A percentile compares a stretch with the other conserved stretches of the same genome.
Conservation (phyloP, 495 filamentous ascomycete species). For the Penicillium nucicola region DNA sequence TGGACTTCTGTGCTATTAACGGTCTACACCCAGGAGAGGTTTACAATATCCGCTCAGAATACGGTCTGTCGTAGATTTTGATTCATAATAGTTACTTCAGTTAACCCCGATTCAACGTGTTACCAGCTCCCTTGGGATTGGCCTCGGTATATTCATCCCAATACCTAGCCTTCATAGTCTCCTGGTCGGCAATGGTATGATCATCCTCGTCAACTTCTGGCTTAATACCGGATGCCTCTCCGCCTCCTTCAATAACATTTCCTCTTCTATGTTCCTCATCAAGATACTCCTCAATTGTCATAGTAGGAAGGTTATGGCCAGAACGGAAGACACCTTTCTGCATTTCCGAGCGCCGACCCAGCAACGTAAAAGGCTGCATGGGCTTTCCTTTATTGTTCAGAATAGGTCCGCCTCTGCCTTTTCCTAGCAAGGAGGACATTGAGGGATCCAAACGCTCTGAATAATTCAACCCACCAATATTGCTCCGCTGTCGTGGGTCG, state of each 20-base stretch:
- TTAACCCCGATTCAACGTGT: constrained; percentile 81
- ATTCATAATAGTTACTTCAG: not conserved
- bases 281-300: constrained; percentile 96
- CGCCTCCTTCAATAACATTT: constrained; percentile 82
- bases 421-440: constrained; percentile 50
- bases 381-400: constrained; percentile 82
- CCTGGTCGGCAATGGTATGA: constrained; percentile 75
- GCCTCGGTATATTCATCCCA: constrained; percentile 96
- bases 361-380: constrained; percentile 83
- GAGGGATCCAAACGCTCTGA: constrained; percentile 74
- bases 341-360: constrained; percentile 73
- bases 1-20: too few species aligned
- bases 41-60: not conserved
- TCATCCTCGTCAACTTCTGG: constrained; percentile 86
- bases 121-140: constrained; percentile 83
- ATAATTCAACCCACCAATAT: constrained; percentile 46
- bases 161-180: constrained; percentile 87
- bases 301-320: constrained; percentile 91
- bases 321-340: constrained; percentile 83
- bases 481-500: constrained; percentile 46
- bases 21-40: not conserved
- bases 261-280: constrained; percentile 85
- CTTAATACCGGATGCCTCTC: constrained; percentile 65
- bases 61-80: not conserved
- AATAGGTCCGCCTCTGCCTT: constrained; percentile 64